phyloP scores from a whole-genome alignment of 2,329 filamentous ascomycete species.

The Microsporum ferrugineum region DNA sequence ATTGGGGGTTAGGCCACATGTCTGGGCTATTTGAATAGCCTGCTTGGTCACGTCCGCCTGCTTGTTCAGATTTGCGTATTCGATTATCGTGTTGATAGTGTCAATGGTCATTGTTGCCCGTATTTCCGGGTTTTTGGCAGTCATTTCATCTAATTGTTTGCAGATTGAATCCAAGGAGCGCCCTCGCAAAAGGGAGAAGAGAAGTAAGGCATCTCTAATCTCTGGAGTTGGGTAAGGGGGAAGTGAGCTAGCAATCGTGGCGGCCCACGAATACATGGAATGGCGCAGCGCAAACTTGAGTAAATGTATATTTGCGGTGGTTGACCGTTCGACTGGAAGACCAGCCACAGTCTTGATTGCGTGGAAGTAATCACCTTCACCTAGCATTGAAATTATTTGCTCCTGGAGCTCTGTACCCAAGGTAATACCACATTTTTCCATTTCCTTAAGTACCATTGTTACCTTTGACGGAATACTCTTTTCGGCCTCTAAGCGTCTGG shows the following conservation, averaged over 20 bases:
- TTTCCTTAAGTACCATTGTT: constrained; percentile 15
- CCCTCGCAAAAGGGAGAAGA: constrained; percentile 63
- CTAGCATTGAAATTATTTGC: constrained; percentile 52
- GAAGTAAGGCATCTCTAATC: constrained; percentile 60
- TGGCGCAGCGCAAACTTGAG: constrained; percentile 52
- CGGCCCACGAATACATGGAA: constrained; percentile 51
- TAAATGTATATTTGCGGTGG: constrained; percentile 43
- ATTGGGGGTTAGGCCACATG: constrained; percentile 56
- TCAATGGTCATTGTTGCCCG: constrained; percentile 49
- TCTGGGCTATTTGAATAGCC: constrained; percentile 55
- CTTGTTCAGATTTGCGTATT: constrained; percentile 56
- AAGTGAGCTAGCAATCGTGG: constrained; percentile 44
- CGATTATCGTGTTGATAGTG: constrained; percentile 67
- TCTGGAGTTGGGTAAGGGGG: constrained; percentile 39
- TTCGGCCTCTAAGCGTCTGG: constrained; percentile 30
- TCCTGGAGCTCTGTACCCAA: constrained; percentile 34
- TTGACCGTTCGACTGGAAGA: constrained; percentile 38
- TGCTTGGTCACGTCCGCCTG: constrained; percentile 63
- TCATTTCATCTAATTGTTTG: constrained; percentile 60
- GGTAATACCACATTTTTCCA: constrained; percentile 18
- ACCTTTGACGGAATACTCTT: constrained; percentile 14
- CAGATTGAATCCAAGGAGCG: constrained; percentile 61
- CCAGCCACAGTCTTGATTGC: constrained; percentile 58
- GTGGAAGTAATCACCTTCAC: constrained; percentile 44
- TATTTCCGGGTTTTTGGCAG: constrained; percentile 34